Evolutionary conservation across 2,329 filamentous ascomycete genomes (phyloP).

Genomic region (Cadophora sp.): DNA sequence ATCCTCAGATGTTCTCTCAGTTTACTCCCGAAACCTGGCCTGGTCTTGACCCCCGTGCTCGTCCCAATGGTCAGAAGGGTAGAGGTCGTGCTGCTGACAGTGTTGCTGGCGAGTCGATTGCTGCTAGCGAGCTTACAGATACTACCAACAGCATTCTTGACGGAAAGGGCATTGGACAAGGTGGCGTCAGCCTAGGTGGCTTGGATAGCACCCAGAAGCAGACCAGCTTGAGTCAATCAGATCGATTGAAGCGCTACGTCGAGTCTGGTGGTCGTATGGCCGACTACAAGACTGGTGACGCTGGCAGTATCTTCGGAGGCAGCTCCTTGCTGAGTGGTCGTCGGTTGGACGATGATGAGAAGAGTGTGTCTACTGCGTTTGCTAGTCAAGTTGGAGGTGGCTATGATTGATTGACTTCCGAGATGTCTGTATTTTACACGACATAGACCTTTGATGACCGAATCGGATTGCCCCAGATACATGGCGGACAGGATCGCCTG

Average conservation of each 20-base stretch:
- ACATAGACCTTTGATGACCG: conserved; percentile 32
- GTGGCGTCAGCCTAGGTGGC: conserved; percentile 85
- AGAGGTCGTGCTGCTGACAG: conserved; percentile 76
- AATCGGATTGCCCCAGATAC: conserved; percentile 28
- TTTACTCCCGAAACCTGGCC: conserved; percentile 91
- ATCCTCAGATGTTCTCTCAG: conserved; percentile 93
- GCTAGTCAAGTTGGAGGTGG: conserved; percentile 83
- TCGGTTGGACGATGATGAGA: conserved; percentile 85
- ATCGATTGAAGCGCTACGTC: conserved; percentile 93
- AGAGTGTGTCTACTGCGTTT: conserved; percentile 95
- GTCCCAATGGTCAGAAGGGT: conserved; percentile 68
- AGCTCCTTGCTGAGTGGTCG: conserved; percentile 54
- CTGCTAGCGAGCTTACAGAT: conserved; percentile 89
- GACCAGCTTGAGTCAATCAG: conserved; percentile 78
- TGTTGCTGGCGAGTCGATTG: conserved; percentile 89
- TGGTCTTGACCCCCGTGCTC: conserved; percentile 71
- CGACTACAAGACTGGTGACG: conserved; percentile 59
- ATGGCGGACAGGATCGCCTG: conserved; percentile 17
- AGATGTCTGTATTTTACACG: conserved; percentile 22
- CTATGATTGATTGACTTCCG: conserved; percentile 44
- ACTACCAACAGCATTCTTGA: conserved; percentile 79
- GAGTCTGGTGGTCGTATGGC: conserved; percentile 78
- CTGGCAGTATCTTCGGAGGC: conserved; percentile 69
- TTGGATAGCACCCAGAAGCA: conserved; percentile 77
- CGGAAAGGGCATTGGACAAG: conserved; percentile 77